Percentiles rank a stretch among this genome's conserved stretches.
These are phyloP conservation scores for Lactarius trivialis DNA, from an alignment of 768 basidiomycete genomes.

Conservation along the genomic window DNA sequence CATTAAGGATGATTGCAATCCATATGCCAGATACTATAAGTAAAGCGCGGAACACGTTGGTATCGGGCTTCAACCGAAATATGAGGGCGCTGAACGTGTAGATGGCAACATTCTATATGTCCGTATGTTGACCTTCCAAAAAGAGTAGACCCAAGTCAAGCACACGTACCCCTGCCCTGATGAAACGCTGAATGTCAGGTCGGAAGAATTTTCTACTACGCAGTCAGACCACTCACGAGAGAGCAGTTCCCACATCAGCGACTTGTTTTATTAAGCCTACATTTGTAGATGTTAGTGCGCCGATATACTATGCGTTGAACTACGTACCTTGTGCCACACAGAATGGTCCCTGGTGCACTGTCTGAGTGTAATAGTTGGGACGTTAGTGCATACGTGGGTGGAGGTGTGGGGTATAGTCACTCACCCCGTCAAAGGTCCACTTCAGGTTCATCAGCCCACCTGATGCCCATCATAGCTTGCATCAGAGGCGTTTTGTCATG, in stretches of 20 bases:
- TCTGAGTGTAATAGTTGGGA: background rate
- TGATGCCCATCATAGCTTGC: conserved; percentile 22
- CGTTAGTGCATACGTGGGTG: background rate
- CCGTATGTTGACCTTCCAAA: background rate
- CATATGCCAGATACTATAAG: conserved; percentile 35
- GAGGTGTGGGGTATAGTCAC: conserved; percentile 11
- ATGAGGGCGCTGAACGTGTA: conserved; percentile 38
- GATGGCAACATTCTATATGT: conserved; percentile 32
- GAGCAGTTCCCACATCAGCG: conserved; percentile 20
- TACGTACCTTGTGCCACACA: conserved; percentile 19
- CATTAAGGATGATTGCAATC: conserved; percentile 35
- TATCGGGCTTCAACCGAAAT: conserved; percentile 28
- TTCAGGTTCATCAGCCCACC: conserved; percentile 35
- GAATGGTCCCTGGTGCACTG: conserved; percentile 1
- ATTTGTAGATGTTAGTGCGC: background rate
- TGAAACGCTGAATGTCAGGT: background rate
- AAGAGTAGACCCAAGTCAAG: background rate
- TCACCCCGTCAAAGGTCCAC: conserved; percentile 32
- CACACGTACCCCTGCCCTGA: conserved; percentile 13
- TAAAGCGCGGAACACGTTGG: conserved; percentile 30
- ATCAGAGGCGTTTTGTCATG: background rate
- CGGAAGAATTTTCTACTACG: background rate
- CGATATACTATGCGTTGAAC: background rate
- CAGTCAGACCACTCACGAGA: conserved; percentile 16
- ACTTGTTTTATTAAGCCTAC: conserved; percentile 20